phyloP scores from a whole-genome alignment of 1,284 basidiomycete genomes.

The Marasmius oreades region DNA sequence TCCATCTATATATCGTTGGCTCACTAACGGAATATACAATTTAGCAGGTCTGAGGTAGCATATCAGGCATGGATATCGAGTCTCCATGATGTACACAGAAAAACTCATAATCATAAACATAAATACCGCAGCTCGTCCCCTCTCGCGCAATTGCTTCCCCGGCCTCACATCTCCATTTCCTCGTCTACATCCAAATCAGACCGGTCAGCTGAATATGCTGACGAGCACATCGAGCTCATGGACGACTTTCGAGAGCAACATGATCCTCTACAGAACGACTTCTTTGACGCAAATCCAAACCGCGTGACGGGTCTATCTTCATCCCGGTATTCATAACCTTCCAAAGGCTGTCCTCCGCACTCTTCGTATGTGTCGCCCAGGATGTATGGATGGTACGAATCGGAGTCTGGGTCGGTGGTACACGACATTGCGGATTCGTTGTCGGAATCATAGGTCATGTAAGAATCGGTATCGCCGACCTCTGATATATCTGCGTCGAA shows the following conservation, averaged over 20 bases:
- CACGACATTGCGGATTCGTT: background rate
- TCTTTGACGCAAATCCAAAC: background rate
- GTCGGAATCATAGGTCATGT: background rate
- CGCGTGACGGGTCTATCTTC: background rate
- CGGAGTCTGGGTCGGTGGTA: background rate
- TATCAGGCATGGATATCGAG: no score
- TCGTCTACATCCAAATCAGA: background rate
- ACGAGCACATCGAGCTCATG: background rate
- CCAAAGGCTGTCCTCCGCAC: background rate
- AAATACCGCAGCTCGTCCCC: no score
- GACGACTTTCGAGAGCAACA: background rate
- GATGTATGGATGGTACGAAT: background rate
- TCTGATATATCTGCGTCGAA: background rate
- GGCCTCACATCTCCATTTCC: background rate
- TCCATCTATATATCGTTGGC: no score
- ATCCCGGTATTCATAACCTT: background rate
- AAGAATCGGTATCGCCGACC: background rate
- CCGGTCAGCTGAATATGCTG: background rate
- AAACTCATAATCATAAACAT: no score
- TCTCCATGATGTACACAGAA: no score
- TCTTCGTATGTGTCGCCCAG: background rate
- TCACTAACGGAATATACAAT: no score
- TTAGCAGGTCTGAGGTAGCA: no score
- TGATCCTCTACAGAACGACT: background rate
- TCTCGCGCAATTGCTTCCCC: no score